These are phyloP conservation scores for Marsdenia floribunda DNA, from an alignment of 257 asterid genomes.

Conservation along the genomic window DNA sequence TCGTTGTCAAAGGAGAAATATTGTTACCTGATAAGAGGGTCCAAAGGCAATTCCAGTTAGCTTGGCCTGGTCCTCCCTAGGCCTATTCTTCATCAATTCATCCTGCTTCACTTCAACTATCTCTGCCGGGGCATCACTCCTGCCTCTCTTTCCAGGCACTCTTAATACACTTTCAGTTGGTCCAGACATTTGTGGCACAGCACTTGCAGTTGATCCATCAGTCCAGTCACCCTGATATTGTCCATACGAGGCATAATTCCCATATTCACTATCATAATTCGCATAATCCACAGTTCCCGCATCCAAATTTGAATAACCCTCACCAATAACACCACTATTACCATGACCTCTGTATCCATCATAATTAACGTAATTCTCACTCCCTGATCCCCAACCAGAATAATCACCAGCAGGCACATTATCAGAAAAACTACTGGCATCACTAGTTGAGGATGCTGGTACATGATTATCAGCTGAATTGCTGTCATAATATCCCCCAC, in stretches of 20 bases:
- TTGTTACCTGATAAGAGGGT: slow-evolving; percentile 72
- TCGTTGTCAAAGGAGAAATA: not conserved
- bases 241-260: slow-evolving; percentile 28
- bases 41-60: slow-evolving; percentile 92
- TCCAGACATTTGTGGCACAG: slow-evolving; percentile 37
- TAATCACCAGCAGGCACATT: slow-evolving; percentile 23
- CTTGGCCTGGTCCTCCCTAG: slow-evolving; percentile 83
- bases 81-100: slow-evolving; percentile 86
- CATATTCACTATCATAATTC: slow-evolving; percentile 29
- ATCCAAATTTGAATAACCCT: slow-evolving; percentile 32
- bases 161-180: slow-evolving; percentile 37
- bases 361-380: slow-evolving; percentile 29
- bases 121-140: slow-evolving; percentile 50
- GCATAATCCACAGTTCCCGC: slow-evolving; percentile 25
- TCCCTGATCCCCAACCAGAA: slow-evolving; percentile 31
- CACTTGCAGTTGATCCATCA: slow-evolving; percentile 24
- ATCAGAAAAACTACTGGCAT: slow-evolving; percentile 15
- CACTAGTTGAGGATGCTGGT: slow-evolving; percentile 17
- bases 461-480: slow-evolving; percentile 24
- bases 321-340: slow-evolving; percentile 21
- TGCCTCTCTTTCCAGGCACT: slow-evolving; percentile 62
- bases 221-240: slow-evolving; percentile 44
- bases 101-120: slow-evolving; percentile 91
- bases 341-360: slow-evolving; percentile 27
- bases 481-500: slow-evolving; percentile 21